These are phyloP conservation scores for Nephelium lappaceum DNA, from an alignment of 345 rosid genomes.

Conservation along the genomic window DNA sequence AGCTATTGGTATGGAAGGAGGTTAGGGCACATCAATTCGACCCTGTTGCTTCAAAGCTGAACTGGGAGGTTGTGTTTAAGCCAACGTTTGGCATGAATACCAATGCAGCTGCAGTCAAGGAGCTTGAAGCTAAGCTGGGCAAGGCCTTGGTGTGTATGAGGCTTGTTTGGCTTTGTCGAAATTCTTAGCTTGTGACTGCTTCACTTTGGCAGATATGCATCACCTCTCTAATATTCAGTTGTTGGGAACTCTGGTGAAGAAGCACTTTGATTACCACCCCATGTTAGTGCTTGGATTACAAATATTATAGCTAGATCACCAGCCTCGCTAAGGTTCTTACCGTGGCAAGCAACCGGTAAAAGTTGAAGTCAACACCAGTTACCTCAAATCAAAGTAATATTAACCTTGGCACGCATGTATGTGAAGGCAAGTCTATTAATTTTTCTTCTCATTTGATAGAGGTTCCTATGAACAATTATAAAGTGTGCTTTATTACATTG, in stretches of 20 bases:
- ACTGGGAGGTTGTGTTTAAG: conserved; percentile 58
- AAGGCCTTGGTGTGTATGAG: conserved; percentile 71
- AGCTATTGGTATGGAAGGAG: conserved; percentile 54
- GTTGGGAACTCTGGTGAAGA: conserved; percentile 43
- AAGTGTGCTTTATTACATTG: too few relatives aligned
- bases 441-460: too few relatives aligned
- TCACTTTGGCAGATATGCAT: conserved; percentile 74
- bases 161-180: conserved; percentile 52
- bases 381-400: too few relatives aligned
- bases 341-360: conserved; percentile 9
- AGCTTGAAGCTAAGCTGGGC: conserved; percentile 51
- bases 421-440: too few relatives aligned
- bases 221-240: conserved; percentile 52
- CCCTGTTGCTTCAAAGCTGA: conserved; percentile 53
- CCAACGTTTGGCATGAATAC: conserved; percentile 43
- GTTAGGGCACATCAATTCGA: conserved; percentile 75
- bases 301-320: conserved; percentile 40
- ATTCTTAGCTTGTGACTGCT: conserved; percentile 64
- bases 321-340: conserved; percentile 64
- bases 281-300: conserved; percentile 53
- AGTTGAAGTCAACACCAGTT: too few relatives aligned
- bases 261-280: conserved; percentile 53
- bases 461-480: too few relatives aligned
- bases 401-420: too few relatives aligned
- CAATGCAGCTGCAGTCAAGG: conserved; percentile 56